Evolutionary conservation across 139 green algal species (phyloP).

Genomic region (Chlamydomonas sphaeroides): DNA sequence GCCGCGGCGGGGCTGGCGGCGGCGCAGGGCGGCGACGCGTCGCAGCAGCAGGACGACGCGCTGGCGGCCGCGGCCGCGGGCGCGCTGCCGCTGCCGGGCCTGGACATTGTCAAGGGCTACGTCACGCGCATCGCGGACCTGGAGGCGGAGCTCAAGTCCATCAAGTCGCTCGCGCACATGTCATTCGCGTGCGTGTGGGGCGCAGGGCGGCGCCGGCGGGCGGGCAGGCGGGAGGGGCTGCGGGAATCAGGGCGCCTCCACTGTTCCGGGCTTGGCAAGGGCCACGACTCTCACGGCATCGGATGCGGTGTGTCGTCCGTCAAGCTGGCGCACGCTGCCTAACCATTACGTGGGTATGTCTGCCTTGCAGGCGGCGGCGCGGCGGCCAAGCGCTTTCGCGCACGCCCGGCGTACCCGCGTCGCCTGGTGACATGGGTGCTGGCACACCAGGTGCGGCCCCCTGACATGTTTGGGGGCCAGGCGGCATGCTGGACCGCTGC

Average conservation of each 20-base stretch:
- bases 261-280: no score
- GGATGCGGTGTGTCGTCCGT: no score
- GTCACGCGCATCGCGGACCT: conserved; percentile 70
- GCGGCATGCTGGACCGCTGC: no score
- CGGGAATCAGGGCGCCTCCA: no score
- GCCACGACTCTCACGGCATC: no score
- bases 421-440: neutral
- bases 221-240: no score
- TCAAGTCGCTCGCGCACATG: conserved; percentile 27
- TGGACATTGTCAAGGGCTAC: conserved; percentile 56
- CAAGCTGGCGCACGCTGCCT: no score
- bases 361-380: conserved; percentile 15
- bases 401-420: neutral
- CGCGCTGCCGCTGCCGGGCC: conserved; percentile 1
- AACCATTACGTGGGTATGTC: no score
- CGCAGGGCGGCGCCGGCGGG: no score
- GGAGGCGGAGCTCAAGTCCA: conserved; percentile 65
- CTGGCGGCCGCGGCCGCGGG: neutral
- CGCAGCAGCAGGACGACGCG: neutral
- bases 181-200: conserved; percentile 20
- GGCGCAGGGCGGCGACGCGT: neutral
- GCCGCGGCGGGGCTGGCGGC: neutral
- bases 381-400: neutral
- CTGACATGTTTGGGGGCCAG: no score
- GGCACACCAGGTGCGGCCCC: no score